These are phyloP conservation scores for Clitopilus hobsonii DNA, from an alignment of 768 basidiomycete species.

Conservation along the genomic window DNA sequence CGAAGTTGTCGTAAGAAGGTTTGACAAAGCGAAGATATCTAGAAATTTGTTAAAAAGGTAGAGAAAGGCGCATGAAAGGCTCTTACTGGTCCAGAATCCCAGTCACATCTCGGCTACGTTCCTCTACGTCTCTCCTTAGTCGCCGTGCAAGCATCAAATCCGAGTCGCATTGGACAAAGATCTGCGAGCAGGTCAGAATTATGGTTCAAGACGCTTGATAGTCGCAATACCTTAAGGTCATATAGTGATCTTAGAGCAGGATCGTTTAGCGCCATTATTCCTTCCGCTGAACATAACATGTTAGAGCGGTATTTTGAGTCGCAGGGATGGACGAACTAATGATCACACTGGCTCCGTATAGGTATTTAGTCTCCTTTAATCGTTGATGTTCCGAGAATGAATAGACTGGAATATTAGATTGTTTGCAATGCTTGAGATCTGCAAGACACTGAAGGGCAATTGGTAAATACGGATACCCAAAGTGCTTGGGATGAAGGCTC, in stretches of 20 bases:
- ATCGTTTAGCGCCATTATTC: conserved; percentile 88
- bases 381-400: conserved; percentile 91
- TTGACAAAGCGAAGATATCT: conserved; percentile 95
- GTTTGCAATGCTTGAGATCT: conserved; percentile 81
- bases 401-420: conserved; percentile 89
- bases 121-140: conserved; percentile 81
- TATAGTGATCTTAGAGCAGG: conserved; percentile 74
- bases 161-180: conserved; percentile 91
- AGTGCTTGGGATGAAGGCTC: too few species aligned
- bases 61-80: not conserved
- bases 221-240: conserved; percentile 75
- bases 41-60: conserved; percentile 1
- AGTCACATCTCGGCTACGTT: conserved; percentile 80
- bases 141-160: conserved; percentile 97
- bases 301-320: not conserved
- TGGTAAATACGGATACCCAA: not conserved
- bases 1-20: conserved; percentile 91
- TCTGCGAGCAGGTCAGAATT: conserved; percentile 5
- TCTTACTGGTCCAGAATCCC: conserved; percentile 86
- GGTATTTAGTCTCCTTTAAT: conserved; percentile 71
- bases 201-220: not conserved
- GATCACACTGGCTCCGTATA: conserved; percentile 91
- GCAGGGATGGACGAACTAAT: conserved; percentile 51
- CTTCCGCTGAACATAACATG: conserved; percentile 55
- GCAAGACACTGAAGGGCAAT: conserved; percentile 58